Conservation (phyloP, 495 filamentous ascomycete species). For the Hapsidospora chrysogenum region DNA sequence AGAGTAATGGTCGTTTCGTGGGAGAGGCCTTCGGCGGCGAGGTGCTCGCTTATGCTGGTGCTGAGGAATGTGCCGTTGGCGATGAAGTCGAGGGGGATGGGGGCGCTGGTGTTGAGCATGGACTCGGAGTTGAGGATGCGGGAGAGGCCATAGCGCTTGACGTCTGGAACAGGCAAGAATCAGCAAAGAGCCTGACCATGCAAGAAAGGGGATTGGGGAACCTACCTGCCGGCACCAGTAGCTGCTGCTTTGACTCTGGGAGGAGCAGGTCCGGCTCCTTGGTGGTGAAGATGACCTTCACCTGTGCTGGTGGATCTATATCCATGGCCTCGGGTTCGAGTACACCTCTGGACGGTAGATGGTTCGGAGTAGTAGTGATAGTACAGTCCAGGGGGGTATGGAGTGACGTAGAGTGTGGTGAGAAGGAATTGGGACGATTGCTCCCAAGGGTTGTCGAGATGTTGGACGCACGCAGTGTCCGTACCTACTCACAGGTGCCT, state of each 20-base stretch:
- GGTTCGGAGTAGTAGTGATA: too few species aligned
- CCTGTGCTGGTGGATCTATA: conserved; percentile 2
- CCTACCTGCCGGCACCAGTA: conserved; percentile 33
- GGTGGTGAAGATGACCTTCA: conserved; percentile 29
- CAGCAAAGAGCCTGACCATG: conserved; percentile 1
- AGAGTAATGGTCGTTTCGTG: conserved; percentile 72
- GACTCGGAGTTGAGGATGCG: conserved; percentile 74
- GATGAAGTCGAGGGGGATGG: conserved; percentile 91
- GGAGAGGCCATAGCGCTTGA: conserved; percentile 81
- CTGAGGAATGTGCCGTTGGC: conserved; percentile 82
- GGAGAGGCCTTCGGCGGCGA: conserved; percentile 70
- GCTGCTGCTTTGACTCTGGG: conserved; percentile 32
- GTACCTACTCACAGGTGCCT: too few species aligned
- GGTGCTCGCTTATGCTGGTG: conserved; percentile 76
- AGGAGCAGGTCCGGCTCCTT: conserved; percentile 38
- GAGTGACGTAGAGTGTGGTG: too few species aligned
- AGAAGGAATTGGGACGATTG: too few species aligned
- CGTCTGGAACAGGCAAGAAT: conserved; percentile 25
- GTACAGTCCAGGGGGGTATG: too few species aligned
- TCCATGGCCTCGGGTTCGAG: too few species aligned
- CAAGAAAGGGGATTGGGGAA: conserved; percentile 3
- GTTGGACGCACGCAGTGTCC: too few species aligned
- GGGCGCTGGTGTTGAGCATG: conserved; percentile 57
- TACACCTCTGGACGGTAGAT: too few species aligned
- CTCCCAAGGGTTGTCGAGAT: too few species aligned